A percentile compares a stretch with the other conserved stretches of the same genome.
Conservation (phyloP, 2,329 filamentous ascomycete genomes). For the Pseudopithomyces maydicus region DNA sequence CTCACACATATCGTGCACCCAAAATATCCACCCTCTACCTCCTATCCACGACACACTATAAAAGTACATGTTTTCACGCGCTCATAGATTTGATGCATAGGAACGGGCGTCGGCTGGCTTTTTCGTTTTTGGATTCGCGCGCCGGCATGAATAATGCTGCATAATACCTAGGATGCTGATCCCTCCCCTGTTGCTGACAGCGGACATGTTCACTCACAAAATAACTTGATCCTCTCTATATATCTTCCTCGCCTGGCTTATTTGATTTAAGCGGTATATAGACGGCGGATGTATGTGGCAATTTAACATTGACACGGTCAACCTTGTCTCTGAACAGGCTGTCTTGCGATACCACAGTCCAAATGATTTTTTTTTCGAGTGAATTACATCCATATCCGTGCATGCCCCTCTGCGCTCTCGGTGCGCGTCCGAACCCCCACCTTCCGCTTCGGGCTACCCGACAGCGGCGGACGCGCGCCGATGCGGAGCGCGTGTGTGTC, state of each 20-base stretch:
- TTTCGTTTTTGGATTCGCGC: background rate
- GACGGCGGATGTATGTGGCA: background rate
- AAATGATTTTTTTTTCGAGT: too few species aligned
- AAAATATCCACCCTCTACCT: background rate
- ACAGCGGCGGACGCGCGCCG: background rate
- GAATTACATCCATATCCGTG: background rate
- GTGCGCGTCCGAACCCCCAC: constrained; percentile 4
- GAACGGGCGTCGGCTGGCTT: constrained; percentile 15
- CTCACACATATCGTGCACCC: background rate
- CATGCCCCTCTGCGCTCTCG: background rate
- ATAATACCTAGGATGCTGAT: constrained; percentile 10
- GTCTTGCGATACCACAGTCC: too few species aligned
- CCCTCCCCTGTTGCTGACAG: background rate
- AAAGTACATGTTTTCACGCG: background rate
- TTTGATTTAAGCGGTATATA: constrained; percentile 4
- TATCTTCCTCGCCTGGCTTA: background rate
- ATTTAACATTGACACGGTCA: too few species aligned
- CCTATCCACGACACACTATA: background rate
- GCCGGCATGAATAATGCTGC: background rate
- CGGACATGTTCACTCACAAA: background rate
- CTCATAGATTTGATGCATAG: constrained; percentile 12
- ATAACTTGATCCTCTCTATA: background rate
- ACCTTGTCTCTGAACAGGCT: too few species aligned
- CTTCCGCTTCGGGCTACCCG: constrained; percentile 5
- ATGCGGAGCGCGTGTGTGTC: constrained; percentile 6